Conservation (phyloP, 2,329 filamentous ascomycete species). For the Colletotrichum tropicale region DNA sequence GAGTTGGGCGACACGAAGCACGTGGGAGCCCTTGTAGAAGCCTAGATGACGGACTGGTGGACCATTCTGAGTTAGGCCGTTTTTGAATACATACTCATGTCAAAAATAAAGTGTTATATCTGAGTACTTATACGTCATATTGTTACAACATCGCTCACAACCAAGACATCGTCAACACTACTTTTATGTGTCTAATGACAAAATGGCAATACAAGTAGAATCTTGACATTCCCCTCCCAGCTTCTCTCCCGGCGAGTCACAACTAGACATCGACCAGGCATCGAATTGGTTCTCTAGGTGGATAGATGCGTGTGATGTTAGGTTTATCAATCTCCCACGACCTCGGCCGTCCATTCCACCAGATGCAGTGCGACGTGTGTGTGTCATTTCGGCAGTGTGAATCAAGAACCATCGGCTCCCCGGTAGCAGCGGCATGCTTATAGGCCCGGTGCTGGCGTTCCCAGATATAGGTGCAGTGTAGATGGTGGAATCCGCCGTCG, state of each 20-base stretch:
- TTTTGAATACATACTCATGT: background rate
- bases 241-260: background rate
- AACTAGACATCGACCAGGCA: background rate
- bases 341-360: background rate
- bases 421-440: background rate
- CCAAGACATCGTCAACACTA: background rate
- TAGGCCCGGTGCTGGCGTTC: background rate
- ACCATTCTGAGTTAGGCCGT: background rate
- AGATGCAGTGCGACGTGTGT: background rate
- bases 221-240: rapidly evolving
- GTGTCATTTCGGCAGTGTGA: background rate
- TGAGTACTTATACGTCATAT: too few species aligned
- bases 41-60: background rate
- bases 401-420: background rate
- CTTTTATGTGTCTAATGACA: too few species aligned
- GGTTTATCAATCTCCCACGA: background rate
- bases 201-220: background rate
- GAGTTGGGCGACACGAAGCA: background rate
- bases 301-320: background rate
- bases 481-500: background rate
- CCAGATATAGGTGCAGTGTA: background rate
- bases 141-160: too few species aligned
- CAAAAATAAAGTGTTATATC: too few species aligned
- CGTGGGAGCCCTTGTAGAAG: background rate
- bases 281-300: background rate